phyloP scores from a whole-genome alignment of 441 rosid species.

The Adansonia rubrostipa region DNA sequence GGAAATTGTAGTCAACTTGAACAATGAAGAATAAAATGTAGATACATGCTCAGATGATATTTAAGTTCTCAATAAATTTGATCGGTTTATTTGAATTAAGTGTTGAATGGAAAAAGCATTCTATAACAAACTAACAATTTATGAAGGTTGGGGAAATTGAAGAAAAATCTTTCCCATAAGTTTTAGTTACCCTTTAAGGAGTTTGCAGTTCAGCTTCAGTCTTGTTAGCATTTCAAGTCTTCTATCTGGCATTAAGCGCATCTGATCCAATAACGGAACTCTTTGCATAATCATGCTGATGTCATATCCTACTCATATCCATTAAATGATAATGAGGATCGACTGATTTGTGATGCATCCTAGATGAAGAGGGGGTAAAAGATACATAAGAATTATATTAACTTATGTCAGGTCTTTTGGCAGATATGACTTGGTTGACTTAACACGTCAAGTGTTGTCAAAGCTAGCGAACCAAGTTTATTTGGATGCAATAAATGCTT shows the following conservation, averaged over 20 bases:
- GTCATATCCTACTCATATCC: background rate
- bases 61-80: background rate
- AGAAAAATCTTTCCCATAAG: background rate
- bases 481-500: slow-evolving; percentile 68
- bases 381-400: background rate
- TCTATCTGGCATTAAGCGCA: background rate
- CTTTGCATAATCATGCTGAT: background rate
- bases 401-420: slow-evolving; percentile 28
- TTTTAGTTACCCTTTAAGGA: background rate
- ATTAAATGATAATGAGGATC: background rate
- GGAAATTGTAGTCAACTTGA: background rate
- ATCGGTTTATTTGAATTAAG: background rate
- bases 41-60: background rate
- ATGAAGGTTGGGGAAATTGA: background rate
- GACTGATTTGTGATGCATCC: background rate
- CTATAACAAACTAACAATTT: background rate
- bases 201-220: background rate
- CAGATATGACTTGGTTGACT: slow-evolving; percentile 95
- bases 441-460: slow-evolving; percentile 90
- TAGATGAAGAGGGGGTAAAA: background rate
- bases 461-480: slow-evolving; percentile 89
- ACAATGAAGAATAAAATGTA: background rate
- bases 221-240: background rate
- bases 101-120: background rate
- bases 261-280: background rate